A percentile compares a stretch with the other conserved stretches of the same genome.
Conservation (phyloP, 2,329 filamentous ascomycete genomes). For the Fusarium sp. region DNA sequence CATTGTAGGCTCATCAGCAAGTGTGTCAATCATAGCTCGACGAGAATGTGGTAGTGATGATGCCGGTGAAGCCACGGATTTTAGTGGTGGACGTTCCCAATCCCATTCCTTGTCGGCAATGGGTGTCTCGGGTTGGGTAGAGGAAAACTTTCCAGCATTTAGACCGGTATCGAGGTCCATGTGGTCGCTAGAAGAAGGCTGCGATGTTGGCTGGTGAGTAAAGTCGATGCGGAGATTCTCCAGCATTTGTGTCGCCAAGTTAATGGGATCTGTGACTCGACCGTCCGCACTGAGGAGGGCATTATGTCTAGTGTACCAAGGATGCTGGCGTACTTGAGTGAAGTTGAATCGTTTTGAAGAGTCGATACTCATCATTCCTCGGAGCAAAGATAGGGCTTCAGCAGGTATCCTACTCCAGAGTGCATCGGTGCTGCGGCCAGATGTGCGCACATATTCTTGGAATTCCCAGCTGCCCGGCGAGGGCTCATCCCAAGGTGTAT, state of each 20-base stretch:
- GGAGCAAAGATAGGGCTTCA: slow-evolving; percentile 81
- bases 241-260: slow-evolving; percentile 94
- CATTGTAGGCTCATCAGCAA: slow-evolving; percentile 88
- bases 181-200: slow-evolving; percentile 56
- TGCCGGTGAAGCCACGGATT: slow-evolving; percentile 59
- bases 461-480: slow-evolving; percentile 89
- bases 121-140: slow-evolving; percentile 87
- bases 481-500: slow-evolving; percentile 97
- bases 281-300: slow-evolving; percentile 79
- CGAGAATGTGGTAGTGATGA: slow-evolving; percentile 50
- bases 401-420: slow-evolving; percentile 84
- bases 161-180: slow-evolving; percentile 76
- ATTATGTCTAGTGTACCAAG: slow-evolving; percentile 92
- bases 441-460: slow-evolving; percentile 82
- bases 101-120: slow-evolving; percentile 82
- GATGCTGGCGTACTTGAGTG: slow-evolving; percentile 86
- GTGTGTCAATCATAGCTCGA: slow-evolving; percentile 66
- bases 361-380: slow-evolving; percentile 92
- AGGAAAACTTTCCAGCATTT: slow-evolving; percentile 67
- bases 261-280: slow-evolving; percentile 79
- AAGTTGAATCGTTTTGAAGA: slow-evolving; percentile 82
- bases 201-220: slow-evolving; percentile 70
- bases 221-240: slow-evolving; percentile 92
- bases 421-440: slow-evolving; percentile 84
- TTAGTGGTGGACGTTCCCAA: slow-evolving; percentile 80